Conservation (phyloP, 371 early-diverging fungal genomes). For the Racocetra persica region DNA sequence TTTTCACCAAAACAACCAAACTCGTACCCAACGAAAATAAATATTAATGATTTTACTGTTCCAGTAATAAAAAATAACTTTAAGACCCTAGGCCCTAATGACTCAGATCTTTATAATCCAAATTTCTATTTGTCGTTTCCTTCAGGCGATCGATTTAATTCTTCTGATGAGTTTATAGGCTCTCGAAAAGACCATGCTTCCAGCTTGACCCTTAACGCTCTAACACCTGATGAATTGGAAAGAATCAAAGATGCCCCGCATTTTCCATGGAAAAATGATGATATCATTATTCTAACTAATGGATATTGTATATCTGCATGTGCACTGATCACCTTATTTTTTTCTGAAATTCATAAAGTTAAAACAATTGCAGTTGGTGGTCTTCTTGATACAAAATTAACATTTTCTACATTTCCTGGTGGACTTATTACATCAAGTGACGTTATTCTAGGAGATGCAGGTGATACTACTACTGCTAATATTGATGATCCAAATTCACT, state of each 20-base stretch:
- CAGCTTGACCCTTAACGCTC: background rate
- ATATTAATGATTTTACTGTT: background rate
- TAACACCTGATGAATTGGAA: background rate
- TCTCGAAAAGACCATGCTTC: background rate
- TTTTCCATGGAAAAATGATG: background rate
- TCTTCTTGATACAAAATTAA: background rate
- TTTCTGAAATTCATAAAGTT: background rate
- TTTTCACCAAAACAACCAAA: background rate
- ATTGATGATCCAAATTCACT: no score
- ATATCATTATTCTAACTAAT: constrained; percentile 11
- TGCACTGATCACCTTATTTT: background rate
- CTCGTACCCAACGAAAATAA: background rate
- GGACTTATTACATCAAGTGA: background rate
- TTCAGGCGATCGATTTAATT: background rate
- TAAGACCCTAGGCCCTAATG: no score
- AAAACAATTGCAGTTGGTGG: constrained; percentile 2
- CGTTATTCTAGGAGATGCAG: no score
- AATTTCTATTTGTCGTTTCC: no score
- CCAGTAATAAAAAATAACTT: no score
- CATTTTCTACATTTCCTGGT: background rate
- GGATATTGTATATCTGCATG: background rate
- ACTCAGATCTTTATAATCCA: no score
- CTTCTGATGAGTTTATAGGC: background rate
- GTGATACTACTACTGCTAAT: no score
- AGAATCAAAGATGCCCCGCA: no score